These are phyloP conservation scores for Exophiala sideris DNA, from an alignment of 2,329 filamentous ascomycete genomes.

Conservation along the genomic window DNA sequence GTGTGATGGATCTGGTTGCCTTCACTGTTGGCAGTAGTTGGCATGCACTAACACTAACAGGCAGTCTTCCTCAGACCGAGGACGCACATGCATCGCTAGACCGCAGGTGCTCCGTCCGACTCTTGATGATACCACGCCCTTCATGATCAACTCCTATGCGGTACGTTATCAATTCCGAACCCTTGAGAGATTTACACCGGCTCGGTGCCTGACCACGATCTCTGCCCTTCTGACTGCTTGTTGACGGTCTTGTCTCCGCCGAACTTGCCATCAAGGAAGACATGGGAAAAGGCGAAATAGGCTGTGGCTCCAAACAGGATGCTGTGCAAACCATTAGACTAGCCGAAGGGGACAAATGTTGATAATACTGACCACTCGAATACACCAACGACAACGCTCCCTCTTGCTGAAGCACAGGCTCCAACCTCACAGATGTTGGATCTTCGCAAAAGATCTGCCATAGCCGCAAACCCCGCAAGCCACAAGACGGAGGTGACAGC, in stretches of 20 bases:
- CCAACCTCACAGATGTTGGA: constrained; percentile 52
- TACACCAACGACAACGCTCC: constrained; percentile 46
- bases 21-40: not conserved
- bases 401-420: constrained; percentile 59
- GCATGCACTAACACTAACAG: not conserved
- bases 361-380: constrained; percentile 45
- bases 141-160: too few relatives aligned
- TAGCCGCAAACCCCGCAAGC: constrained; percentile 79
- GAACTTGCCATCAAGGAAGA: constrained; percentile 23
- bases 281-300: constrained; percentile 23
- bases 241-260: constrained; percentile 2
- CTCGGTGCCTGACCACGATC: constrained; percentile 19
- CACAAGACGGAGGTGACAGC: constrained; percentile 78
- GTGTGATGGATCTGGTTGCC: too few relatives aligned
- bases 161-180: too few relatives aligned
- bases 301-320: constrained; percentile 15
- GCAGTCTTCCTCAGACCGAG: too few relatives aligned
- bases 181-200: constrained; percentile 2
- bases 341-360: not conserved
- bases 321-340: not conserved
- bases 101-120: too few relatives aligned
- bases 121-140: too few relatives aligned
- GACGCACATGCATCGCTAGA: too few relatives aligned
- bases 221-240: constrained; percentile 4
- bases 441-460: constrained; percentile 60